Evolutionary conservation across 108 stramenopile species (phyloP), one percentile per base, ranked within the genome.

Genomic region (Nitzschia sp.): DNA sequence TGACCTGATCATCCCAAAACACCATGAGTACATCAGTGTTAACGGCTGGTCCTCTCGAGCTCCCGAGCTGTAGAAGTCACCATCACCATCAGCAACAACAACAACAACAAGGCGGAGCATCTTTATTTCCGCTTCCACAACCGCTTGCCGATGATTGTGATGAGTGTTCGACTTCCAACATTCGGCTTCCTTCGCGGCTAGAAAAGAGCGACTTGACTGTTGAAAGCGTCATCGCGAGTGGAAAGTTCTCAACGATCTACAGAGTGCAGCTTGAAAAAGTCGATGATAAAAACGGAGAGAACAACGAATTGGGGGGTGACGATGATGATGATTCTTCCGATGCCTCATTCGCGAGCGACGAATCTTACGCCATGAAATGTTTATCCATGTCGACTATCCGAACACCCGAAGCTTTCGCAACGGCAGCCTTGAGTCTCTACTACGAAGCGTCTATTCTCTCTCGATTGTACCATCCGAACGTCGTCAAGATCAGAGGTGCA

Each of bases 401-500:
- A 5, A 16, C 13, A 6, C 50, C n/a, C 5, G 13, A 52, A 52
- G 6, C 50, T 19, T 19, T 52, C 13, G 13, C n/a, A 19, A 8
- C n/a, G n/a, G 63, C 63, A 5, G 77, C 77, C 41, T 2, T 9
- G 0, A 66, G 72, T 17, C 27, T 78, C 0, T 62, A 29, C 3
- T 22, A 32, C 45, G 77, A 78, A 60, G 77, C 71, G 3, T 56
- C 33, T 27, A 50, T 72, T 27, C 53, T 78, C 3, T 29, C 65
- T 19, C 2, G 67, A 13, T 54, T 63, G 21, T 38, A 72, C 27
- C 77, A 78, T 41, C 54, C 31, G 4, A 72, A 78, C 50, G 67
- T 78, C 41, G 55, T 78, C 29, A 36, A 35, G 15, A 11, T 78
- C 0, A 54, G 36, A 5, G 70, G 70, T 16, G 57, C 66, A 4